Percentiles rank a stretch among this genome's conserved stretches.
Conservation (phyloP, 345 rosid genomes). For the Nephelium lappaceum region DNA sequence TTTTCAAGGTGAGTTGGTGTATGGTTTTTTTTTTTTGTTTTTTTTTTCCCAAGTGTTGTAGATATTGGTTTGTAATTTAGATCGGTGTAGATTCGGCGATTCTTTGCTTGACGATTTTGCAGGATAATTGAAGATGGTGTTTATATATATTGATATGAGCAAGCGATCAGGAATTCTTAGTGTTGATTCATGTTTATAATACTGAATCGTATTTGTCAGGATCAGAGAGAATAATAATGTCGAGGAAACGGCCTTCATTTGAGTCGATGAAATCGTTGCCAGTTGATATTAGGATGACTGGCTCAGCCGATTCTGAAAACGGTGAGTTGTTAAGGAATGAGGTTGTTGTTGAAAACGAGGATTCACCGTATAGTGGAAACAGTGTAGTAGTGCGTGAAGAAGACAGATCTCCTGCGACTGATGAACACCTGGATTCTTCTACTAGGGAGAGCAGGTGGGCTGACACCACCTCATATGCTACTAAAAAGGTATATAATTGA, state of each 20-base stretch:
- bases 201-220: slow-evolving; percentile 21
- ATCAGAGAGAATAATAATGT: slow-evolving; percentile 59
- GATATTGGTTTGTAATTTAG: slow-evolving; percentile 20
- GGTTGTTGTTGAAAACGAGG: slow-evolving; percentile 50
- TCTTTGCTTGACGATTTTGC: slow-evolving; percentile 23
- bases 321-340: slow-evolving; percentile 36
- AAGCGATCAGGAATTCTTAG: slow-evolving; percentile 19
- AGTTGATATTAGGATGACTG: slow-evolving; percentile 57
- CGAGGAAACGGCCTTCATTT: slow-evolving; percentile 51
- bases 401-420: slow-evolving; percentile 48
- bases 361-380: slow-evolving; percentile 74
- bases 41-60: background rate
- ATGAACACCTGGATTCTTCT: slow-evolving; percentile 56
- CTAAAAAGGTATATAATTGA: slow-evolving; percentile 68
- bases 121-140: slow-evolving; percentile 21
- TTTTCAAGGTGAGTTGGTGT: slow-evolving; percentile 29
- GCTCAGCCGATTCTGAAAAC: slow-evolving; percentile 53
- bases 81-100: slow-evolving; percentile 40
- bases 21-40: background rate
- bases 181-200: too few species aligned
- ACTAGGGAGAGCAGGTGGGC: slow-evolving; percentile 69
- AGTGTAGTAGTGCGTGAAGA: slow-evolving; percentile 30
- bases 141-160: slow-evolving; percentile 3
- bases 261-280: slow-evolving; percentile 76
- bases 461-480: slow-evolving; percentile 67